Conservation (phyloP, 129 eudicot species). For the Centella asiatica region DNA sequence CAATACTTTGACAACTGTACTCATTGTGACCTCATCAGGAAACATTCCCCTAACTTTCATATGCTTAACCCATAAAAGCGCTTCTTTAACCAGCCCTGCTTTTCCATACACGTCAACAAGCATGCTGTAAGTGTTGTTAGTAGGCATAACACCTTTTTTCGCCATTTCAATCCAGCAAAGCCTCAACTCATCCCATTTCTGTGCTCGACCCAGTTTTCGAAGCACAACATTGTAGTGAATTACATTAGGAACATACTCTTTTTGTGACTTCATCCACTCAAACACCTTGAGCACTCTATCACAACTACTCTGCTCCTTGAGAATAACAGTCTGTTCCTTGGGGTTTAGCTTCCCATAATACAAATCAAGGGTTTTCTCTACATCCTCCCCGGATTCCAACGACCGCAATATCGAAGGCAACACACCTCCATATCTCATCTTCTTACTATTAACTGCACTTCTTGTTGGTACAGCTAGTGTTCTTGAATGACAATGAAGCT, state of each 20-base stretch:
- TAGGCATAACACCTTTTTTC: conserved; percentile 49
- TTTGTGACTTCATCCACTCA: conserved; percentile 75
- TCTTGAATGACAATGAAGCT: conserved; percentile 40
- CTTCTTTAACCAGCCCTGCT: conserved; percentile 74
- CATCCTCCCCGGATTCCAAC: conserved; percentile 41
- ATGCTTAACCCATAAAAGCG: conserved; percentile 84
- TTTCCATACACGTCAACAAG: conserved; percentile 89
- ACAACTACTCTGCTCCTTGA: conserved; percentile 71
- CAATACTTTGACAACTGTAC: conserved; percentile 62
- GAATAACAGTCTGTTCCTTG: conserved; percentile 69
- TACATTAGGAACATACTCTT: conserved; percentile 67
- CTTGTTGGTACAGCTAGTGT: conserved; percentile 21
- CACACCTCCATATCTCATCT: conserved; percentile 43
- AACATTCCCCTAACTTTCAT: conserved; percentile 68
- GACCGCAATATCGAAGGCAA: conserved; percentile 48
- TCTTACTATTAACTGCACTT: conserved; percentile 25
- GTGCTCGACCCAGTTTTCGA: conserved; percentile 59
- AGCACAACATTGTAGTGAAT: conserved; percentile 82
- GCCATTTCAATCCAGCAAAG: conserved; percentile 93
- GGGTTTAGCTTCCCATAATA: conserved; percentile 56
- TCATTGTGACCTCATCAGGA: conserved; percentile 91
- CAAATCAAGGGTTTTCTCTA: conserved; percentile 44
- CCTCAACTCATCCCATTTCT: conserved; percentile 83
- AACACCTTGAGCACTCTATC: conserved; percentile 65
- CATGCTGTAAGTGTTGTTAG: conserved; percentile 65